phyloP scores from a whole-genome alignment of 257 asterid genomes.

The Oldenlandia corymbosa region DNA sequence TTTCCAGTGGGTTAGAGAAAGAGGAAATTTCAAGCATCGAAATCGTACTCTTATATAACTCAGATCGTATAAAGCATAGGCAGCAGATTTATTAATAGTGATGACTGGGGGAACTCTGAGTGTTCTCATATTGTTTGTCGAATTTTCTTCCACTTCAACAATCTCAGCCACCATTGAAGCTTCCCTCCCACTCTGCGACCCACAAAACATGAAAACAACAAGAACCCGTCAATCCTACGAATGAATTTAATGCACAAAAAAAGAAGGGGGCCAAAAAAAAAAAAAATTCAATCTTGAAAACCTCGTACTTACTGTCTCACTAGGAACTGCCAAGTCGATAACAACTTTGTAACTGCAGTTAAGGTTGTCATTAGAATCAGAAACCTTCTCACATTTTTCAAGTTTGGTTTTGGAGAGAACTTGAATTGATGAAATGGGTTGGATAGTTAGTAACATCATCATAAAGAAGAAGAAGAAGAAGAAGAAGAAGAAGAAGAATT shows the following conservation, averaged over 20 bases:
- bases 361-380: constrained; percentile 46
- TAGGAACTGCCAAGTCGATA: constrained; percentile 82
- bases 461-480: constrained; percentile 7
- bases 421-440: constrained; percentile 30
- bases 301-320: constrained; percentile 57
- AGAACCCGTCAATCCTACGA: not conserved
- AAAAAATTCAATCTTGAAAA: not conserved
- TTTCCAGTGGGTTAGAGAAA: not conserved
- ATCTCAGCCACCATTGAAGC: constrained; percentile 93
- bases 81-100: constrained; percentile 80
- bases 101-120: constrained; percentile 75
- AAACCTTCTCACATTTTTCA: constrained; percentile 65
- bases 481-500: constrained; percentile 11
- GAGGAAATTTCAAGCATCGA: not conserved
- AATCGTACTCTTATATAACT: constrained; percentile 72
- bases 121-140: constrained; percentile 67
- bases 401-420: constrained; percentile 79
- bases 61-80: constrained; percentile 69
- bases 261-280: too few species aligned
- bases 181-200: constrained; percentile 76
- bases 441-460: constrained; percentile 21
- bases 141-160: constrained; percentile 91
- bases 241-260: not conserved
- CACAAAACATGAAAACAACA: not conserved
- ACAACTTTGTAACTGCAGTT: constrained; percentile 73